Conservation (phyloP, 2,329 filamentous ascomycete species). For the Colletotrichum shisoi region DNA sequence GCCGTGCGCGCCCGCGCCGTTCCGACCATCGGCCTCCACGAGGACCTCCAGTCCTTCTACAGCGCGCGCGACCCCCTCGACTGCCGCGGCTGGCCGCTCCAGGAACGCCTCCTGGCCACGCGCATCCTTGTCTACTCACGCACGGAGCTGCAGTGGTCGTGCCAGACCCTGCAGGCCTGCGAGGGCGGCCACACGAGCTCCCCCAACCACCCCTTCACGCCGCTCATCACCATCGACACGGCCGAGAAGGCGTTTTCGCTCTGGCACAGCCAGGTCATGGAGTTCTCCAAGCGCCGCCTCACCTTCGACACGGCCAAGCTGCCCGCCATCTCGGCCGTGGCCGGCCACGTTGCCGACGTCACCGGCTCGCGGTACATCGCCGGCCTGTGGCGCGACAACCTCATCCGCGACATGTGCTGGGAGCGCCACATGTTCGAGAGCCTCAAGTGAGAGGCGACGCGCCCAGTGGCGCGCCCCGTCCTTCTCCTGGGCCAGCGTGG, state of each 20-base stretch:
- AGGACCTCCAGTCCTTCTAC: no score
- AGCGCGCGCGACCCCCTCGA: neutral
- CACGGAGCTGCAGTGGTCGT: neutral
- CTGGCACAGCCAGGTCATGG: neutral
- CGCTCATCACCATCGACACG: neutral
- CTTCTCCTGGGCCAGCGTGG: conserved; percentile 1
- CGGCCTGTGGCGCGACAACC: neutral
- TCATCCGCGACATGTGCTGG: neutral
- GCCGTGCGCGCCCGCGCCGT: neutral
- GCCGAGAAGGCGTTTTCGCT: neutral
- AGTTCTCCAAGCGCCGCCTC: neutral
- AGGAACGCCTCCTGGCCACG: neutral
- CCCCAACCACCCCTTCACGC: neutral
- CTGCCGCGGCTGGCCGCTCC: neutral
- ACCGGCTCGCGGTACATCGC: neutral
- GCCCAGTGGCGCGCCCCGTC: neutral
- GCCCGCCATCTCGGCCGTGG: neutral
- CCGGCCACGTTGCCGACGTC: neutral
- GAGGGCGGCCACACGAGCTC: neutral
- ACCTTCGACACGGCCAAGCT: neutral
- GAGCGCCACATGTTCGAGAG: neutral
- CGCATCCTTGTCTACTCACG: neutral
- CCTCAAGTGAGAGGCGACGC: neutral
- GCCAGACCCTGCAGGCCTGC: neutral
- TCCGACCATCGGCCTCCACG: neutral